Percentiles rank a stretch among this genome's conserved stretches.
Evolutionary conservation across 768 basidiomycete genomes (phyloP).

Genomic region (Russula sp.): DNA sequence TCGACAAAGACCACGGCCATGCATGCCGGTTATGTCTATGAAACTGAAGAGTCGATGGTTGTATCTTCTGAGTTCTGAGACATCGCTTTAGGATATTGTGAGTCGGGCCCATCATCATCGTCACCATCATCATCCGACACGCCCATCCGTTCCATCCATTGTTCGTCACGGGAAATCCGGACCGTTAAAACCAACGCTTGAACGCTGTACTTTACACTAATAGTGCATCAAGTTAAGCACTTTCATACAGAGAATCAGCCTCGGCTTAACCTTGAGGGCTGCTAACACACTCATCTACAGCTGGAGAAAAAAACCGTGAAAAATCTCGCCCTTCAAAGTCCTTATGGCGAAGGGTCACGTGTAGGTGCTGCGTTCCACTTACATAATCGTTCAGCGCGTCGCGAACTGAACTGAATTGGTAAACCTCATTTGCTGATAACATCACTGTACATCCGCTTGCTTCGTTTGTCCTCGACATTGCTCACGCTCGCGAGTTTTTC

Average conservation of each 20-base stretch:
- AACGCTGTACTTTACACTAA: too few relatives aligned
- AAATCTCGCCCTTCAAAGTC: background rate
- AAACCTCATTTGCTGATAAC: background rate
- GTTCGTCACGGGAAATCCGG: background rate
- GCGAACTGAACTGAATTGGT: background rate
- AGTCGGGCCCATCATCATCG: background rate
- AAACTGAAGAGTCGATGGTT: background rate
- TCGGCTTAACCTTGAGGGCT: too few relatives aligned
- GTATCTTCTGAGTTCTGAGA: background rate
- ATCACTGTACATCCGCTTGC: too few relatives aligned
- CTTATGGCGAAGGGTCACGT: background rate
- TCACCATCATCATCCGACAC: background rate
- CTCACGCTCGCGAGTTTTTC: background rate
- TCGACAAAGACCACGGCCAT: background rate
- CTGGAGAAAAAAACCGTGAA: background rate
- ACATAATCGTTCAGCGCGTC: conserved; percentile 3
- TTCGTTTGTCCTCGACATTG: background rate
- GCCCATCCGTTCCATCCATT: background rate
- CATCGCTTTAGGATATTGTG: conserved; percentile 2
- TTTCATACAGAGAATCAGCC: too few relatives aligned
- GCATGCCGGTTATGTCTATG: background rate
- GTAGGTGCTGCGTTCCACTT: background rate
- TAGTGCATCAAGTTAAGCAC: too few relatives aligned
- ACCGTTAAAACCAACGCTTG: background rate
- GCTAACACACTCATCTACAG: too few relatives aligned